Evolutionary conservation across 441 rosid species (phyloP).

Genomic region (Lepidium campestre): DNA sequence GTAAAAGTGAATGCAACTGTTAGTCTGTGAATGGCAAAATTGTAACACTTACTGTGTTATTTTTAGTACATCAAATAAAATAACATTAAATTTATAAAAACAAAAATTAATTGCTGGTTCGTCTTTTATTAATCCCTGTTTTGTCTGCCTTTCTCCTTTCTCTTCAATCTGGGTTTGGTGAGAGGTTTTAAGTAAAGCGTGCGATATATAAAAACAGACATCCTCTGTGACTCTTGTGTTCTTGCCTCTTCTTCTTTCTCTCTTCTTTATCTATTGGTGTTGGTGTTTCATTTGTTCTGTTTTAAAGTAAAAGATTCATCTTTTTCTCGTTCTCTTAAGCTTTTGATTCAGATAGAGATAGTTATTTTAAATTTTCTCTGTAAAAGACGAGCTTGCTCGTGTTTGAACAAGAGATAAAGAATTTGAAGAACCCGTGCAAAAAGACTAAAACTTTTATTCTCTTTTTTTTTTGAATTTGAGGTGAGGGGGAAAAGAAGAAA

Average conservation of each 20-base stretch:
- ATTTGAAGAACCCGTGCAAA: constrained; percentile 8
- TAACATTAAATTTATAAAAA: neutral
- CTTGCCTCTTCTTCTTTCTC: constrained; percentile 30
- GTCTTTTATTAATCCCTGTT: constrained; percentile 5
- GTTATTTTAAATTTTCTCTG: neutral
- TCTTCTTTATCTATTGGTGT: constrained; percentile 13
- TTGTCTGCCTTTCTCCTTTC: constrained; percentile 16
- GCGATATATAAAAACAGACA: constrained; percentile 41
- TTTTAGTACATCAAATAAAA: neutral
- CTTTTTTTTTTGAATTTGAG: neutral
- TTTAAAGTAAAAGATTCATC: neutral
- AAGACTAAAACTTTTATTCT: neutral
- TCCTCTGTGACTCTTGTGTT: constrained; percentile 48
- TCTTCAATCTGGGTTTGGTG: constrained; percentile 23
- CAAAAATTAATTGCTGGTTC: neutral
- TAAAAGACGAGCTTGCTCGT: constrained; percentile 10
- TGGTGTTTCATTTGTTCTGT: constrained; percentile 25
- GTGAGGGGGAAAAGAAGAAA: neutral
- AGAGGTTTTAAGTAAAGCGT: constrained; percentile 25
- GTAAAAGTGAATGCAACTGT: constrained; percentile 22
- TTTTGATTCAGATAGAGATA: neutral
- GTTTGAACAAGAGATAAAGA: constrained; percentile 6
- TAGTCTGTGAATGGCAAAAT: constrained; percentile 1
- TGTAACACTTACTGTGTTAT: neutral
- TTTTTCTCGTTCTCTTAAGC: neutral